Conservation (phyloP, 75 land plant species). For the Pinus albicaulis region DNA sequence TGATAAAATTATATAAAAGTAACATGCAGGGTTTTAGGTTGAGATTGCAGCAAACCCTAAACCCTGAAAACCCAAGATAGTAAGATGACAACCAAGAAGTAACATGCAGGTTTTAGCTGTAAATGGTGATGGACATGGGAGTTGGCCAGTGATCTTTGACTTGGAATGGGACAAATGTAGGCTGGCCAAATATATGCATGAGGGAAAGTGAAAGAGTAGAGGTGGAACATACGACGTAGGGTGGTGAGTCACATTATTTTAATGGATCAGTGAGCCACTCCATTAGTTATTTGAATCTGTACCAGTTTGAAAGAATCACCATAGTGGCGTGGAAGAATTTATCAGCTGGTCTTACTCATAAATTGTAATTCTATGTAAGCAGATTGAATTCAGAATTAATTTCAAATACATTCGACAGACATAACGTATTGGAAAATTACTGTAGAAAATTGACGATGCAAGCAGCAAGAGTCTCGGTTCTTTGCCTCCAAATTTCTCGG, state of each 20-base stretch:
- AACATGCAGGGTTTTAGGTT: too few species aligned
- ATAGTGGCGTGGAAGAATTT: background rate
- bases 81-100: too few species aligned
- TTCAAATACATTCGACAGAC: too few species aligned
- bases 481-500: too few species aligned
- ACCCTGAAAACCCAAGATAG: too few species aligned
- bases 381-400: background rate
- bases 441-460: too few species aligned
- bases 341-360: background rate
- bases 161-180: background rate
- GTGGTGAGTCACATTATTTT: background rate
- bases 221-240: background rate
- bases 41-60: too few species aligned
- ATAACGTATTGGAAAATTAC: too few species aligned
- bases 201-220: background rate
- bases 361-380: background rate
- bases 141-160: background rate
- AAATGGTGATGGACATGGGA: background rate
- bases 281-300: slow-evolving; percentile 2
- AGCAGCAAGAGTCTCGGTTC: too few species aligned
- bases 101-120: too few species aligned
- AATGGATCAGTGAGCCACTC: background rate
- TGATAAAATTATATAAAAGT: too few species aligned
- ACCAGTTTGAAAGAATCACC: background rate
- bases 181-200: background rate